Base-by-base conservation (phyloP, 805 yeast species). In the Pichia ethanolica region DNA sequence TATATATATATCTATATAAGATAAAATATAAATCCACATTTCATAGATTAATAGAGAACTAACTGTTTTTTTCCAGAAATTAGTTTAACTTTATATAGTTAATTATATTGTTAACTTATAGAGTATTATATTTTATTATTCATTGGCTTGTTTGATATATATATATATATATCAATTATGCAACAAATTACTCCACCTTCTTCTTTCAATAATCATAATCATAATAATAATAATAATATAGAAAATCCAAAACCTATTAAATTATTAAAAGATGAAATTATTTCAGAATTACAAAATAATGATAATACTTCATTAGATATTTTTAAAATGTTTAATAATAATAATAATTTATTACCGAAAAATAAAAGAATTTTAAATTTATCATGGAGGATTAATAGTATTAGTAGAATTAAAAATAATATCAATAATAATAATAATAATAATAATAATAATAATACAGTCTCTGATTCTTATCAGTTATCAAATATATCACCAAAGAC, bases 261-360 rank as follows among this genome's bases (percentile, higher is more conserved):
- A 38, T 46, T 53, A 3, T 47, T 64, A 33, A 60, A 59, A 38
- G 53, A 55, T 11, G 71, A 67, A 47, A 59, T 67, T n/a, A 51
- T 53, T 13, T 52, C 53, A 13, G 71, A 67, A 47, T 50, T 59
- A n/a, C 34, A 45, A 5, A 57, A 53, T 14, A 56, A 56, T 33
- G 59, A 59, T 20, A 63, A 62, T 45, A 55, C 60, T 12, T 68
- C 71, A 1, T 46, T 68, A 27, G 59, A 64, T 44, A 62, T 68
- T 12, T 68, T 68, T 65, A 64, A 56, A 52, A 67, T 68, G 70
- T 66, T 65, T 52, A 64, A 59, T 51, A 63, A 61, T 50, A 65
- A 62, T 43, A 66, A 66, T 43, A 63, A 67, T 13, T 53, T 62
- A 14, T 48, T 66, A 7, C 69, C 71, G 10, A 67, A 64, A 49